Percentiles rank a stretch among this genome's conserved stretches.
Evolutionary conservation across 768 basidiomycete genomes (phyloP).

Genomic region (Lanmaoa rubissima): DNA sequence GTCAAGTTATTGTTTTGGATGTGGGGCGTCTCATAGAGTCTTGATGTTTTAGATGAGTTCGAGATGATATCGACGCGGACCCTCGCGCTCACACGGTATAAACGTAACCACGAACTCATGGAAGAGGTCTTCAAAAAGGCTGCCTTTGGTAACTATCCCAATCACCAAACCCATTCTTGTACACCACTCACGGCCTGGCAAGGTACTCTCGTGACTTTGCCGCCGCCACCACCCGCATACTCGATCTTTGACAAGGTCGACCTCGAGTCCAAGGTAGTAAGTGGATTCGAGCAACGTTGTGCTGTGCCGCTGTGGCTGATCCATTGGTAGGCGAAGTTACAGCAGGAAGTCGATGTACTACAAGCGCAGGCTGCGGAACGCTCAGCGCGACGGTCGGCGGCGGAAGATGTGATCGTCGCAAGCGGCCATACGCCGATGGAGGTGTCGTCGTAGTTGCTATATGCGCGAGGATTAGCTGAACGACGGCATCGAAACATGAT

Average conservation of each 20-base stretch:
- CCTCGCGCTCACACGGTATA: constrained; percentile 68
- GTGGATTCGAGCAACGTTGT: constrained; percentile 18
- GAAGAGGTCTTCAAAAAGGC: constrained; percentile 77
- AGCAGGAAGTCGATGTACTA: constrained; percentile 56
- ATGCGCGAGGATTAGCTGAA: not conserved
- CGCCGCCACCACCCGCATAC: constrained; percentile 48
- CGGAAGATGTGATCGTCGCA: constrained; percentile 30
- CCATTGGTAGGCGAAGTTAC: constrained; percentile 48
- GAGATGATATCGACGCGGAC: constrained; percentile 73
- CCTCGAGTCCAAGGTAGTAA: constrained; percentile 54
- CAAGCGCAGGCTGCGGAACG: constrained; percentile 49
- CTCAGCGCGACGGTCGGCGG: constrained; percentile 32
- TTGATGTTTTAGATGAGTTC: constrained; percentile 47
- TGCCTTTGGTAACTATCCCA: constrained; percentile 47
- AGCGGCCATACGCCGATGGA: constrained; percentile 34
- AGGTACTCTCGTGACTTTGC: constrained; percentile 46
- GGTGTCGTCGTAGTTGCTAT: constrained; percentile 14
- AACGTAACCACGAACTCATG: constrained; percentile 83
- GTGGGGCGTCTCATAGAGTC: not conserved
- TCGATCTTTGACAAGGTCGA: constrained; percentile 60
- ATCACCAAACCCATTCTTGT: not conserved
- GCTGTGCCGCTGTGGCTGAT: not conserved
- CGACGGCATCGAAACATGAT: not conserved
- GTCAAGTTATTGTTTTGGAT: not conserved
- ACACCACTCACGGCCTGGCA: not conserved